Evolutionary conservation across 495 filamentous ascomycete genomes (phyloP).

Genomic region (Glonium stellatum): DNA sequence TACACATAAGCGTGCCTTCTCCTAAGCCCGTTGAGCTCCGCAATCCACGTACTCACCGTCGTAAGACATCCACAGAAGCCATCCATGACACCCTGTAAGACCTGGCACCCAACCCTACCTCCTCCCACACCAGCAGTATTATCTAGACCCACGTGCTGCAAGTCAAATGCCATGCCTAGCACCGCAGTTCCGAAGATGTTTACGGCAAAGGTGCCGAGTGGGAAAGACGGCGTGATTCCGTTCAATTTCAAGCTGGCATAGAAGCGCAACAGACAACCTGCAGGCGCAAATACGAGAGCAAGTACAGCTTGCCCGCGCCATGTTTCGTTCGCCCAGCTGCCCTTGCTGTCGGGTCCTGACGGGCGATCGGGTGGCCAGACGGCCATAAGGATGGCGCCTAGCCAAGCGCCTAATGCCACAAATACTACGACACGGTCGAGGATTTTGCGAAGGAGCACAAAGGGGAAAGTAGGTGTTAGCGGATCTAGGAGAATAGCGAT

Average conservation of each 20-base stretch:
- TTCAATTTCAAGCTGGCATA: conserved; percentile 64
- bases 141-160: conserved; percentile 52
- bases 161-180: conserved; percentile 61
- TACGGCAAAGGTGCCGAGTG: conserved; percentile 79
- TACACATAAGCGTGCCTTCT: conserved; percentile 69
- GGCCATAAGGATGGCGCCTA: conserved; percentile 67
- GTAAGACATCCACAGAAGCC: conserved; percentile 88
- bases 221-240: conserved; percentile 58
- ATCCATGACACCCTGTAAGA: conserved; percentile 77
- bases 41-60: conserved; percentile 89
- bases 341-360: conserved; percentile 27
- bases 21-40: conserved; percentile 64
- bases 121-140: conserved; percentile 41
- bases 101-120: conserved; percentile 56
- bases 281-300: conserved; percentile 76
- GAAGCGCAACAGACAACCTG: conserved; percentile 72
- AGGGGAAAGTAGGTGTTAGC: conserved; percentile 53
- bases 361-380: conserved; percentile 65
- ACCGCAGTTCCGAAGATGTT: conserved; percentile 71
- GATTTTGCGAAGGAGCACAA: conserved; percentile 47
- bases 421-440: conserved; percentile 57
- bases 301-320: conserved; percentile 75
- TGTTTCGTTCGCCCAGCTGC: conserved; percentile 38
- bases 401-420: conserved; percentile 66
- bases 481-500: conserved; percentile 58